Evolutionary conservation across 148 eudicot genomes (phyloP), one percentile per base, ranked within the genome.

Genomic region (Cornus florida): DNA sequence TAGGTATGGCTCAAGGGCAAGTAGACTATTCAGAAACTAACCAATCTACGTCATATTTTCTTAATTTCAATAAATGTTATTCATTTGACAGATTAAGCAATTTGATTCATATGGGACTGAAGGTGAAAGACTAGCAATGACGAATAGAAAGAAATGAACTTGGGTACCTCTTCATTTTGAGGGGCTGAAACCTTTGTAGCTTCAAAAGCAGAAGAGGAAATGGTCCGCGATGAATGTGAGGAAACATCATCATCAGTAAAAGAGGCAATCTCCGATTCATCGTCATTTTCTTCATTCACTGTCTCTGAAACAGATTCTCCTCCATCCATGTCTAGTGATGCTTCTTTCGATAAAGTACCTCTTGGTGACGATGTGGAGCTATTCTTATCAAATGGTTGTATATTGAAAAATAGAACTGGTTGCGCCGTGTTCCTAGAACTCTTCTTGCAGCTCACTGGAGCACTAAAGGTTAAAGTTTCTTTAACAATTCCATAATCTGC

Each of bases 401-500:
- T 77, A 43, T 67, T 91, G 14, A 95, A 78, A 83, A 59, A 82
- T 64, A 95, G 81, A 72, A 86, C 77, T 1, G 97, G 92, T 67
- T 85, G 87, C 64, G 57, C 71, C 39, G 80, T 72, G 23, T 84
- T 86, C 75, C 88, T 93, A 7, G 89, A 82, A 60, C 81, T 88
- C 86, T 88, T 93, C 84, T 91, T 93, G 67, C 87, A 88, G 72
- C 75, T 81, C 24, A 95, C 78, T n/a, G 92, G 90, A 43, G 75
- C 85, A 38, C 67, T 79, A 67, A 95, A 66, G 3, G 82, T 75
- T 59, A 82, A 56, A 28, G 73, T 80, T 11, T 93, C 96, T 74
- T 84, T 87, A 46, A 90, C 88, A 56, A 93, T 78, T 46, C 97
- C 98, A 84, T 83, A 92, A 73, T 93, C 97, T 31, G 89, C 92